Evolutionary conservation across 1,284 basidiomycete genomes (phyloP).

Genomic region (Trichosporon coremiiforme): DNA sequence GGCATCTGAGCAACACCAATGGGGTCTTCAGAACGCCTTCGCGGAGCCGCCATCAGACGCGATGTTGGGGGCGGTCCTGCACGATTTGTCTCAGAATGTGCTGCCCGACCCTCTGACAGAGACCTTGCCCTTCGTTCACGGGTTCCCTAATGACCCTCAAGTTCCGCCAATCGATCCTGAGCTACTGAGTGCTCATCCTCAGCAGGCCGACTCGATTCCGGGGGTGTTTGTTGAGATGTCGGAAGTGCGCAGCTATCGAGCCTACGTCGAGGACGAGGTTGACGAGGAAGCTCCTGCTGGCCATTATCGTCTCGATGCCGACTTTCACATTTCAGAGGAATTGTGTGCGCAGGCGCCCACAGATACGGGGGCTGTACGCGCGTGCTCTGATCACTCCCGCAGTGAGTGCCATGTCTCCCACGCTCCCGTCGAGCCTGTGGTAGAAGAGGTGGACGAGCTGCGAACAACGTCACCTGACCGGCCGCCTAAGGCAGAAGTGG

Average conservation of each 20-base stretch:
- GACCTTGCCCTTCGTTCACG: background rate
- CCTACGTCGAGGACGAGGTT: background rate
- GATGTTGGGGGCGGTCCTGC: background rate
- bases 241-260: background rate
- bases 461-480: too few relatives aligned
- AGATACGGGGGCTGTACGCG: too few relatives aligned
- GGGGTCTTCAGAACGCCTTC: background rate
- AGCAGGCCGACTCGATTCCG: background rate
- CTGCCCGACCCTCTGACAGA: background rate
- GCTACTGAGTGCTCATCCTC: background rate
- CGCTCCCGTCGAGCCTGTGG: too few relatives aligned
- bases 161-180: background rate
- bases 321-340: background rate
- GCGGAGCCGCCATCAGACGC: background rate
- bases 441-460: too few relatives aligned
- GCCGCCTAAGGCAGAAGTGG: too few relatives aligned
- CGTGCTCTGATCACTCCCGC: too few relatives aligned
- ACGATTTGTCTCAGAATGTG: background rate
- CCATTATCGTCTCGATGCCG: background rate
- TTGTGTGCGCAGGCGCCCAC: background rate
- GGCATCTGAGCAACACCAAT: background rate
- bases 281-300: background rate
- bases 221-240: background rate
- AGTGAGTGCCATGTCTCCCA: too few relatives aligned
- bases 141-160: background rate